These are phyloP conservation scores for Fragilariopsis cylindrus DNA, from an alignment of 108 stramenopile genomes.

Conservation along the genomic window DNA sequence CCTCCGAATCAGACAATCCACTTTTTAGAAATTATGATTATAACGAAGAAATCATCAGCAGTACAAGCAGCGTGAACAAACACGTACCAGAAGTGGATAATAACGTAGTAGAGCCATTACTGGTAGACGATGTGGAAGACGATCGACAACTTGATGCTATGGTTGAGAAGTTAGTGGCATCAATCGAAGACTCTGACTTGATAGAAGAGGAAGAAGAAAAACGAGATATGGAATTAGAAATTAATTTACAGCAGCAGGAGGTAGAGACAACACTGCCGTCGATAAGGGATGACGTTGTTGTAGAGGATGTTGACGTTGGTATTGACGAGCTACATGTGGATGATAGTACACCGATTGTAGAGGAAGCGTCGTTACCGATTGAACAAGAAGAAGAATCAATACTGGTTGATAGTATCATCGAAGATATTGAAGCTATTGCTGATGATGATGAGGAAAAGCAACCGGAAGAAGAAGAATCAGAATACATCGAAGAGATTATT, in stretches of 20 bases:
- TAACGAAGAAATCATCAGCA: not conserved
- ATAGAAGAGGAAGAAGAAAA: not conserved
- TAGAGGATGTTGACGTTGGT: not conserved
- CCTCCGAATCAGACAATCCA: conserved; percentile 17
- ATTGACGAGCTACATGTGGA: too few relatives aligned
- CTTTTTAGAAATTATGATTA: conserved; percentile 9
- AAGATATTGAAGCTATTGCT: not conserved
- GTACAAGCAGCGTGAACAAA: not conserved
- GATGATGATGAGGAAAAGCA: not conserved
- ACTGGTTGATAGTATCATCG: not conserved
- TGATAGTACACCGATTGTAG: too few relatives aligned
- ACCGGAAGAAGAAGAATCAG: not conserved
- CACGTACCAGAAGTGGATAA: not conserved
- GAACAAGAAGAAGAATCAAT: too few relatives aligned
- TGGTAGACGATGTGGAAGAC: conserved; percentile 1
- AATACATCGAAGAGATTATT: not conserved
- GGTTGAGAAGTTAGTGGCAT: conserved; percentile 14
- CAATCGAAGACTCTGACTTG: not conserved
- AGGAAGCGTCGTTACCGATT: too few relatives aligned
- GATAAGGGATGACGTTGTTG: not conserved
- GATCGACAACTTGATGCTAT: conserved; percentile 7
- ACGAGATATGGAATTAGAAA: conserved; percentile 5
- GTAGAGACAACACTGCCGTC: not conserved
- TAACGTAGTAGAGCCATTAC: not conserved
- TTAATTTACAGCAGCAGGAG: not conserved